Conservation (phyloP, 2,329 filamentous ascomycete genomes). For the Colletotrichum simmondsii region DNA sequence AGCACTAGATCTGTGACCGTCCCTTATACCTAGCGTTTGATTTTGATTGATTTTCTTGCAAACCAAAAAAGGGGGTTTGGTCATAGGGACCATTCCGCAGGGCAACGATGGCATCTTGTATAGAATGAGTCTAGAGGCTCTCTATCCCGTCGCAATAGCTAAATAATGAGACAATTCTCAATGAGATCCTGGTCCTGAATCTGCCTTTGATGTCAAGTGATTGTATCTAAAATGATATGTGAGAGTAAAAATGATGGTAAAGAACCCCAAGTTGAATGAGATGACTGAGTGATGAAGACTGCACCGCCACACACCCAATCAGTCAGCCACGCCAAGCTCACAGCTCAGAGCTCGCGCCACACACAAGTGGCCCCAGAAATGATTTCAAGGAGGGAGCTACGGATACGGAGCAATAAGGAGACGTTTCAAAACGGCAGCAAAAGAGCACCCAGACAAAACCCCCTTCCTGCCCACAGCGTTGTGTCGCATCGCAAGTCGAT, state of each 20-base stretch:
- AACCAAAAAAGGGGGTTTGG: conserved; percentile 26
- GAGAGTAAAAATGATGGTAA: not conserved
- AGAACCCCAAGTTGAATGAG: too few relatives aligned
- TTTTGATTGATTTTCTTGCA: not conserved
- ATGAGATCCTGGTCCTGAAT: not conserved
- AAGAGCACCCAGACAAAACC: conserved; percentile 17
- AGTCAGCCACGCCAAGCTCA: conserved; percentile 1
- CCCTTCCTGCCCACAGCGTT: conserved; percentile 24
- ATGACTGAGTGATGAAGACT: not conserved
- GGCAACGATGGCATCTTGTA: conserved; percentile 37
- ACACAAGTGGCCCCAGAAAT: conserved; percentile 3
- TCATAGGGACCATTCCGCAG: conserved; percentile 30
- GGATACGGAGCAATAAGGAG: conserved; percentile 18
- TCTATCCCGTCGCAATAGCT: conserved; percentile 21
- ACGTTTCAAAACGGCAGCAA: conserved; percentile 34
- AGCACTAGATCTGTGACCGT: conserved; percentile 17
- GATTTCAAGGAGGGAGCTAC: conserved; percentile 19
- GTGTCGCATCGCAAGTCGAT: conserved; percentile 19
- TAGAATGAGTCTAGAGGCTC: conserved; percentile 17
- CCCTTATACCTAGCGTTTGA: conserved; percentile 8
- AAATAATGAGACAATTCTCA: not conserved
- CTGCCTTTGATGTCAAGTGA: not conserved
- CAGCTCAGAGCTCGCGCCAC: not conserved
- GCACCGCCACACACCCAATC: conserved; percentile 8
- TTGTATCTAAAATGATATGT: not conserved